Conservation (phyloP, 2,329 filamentous ascomycete species). For the Penicillium sclerotigenum region DNA sequence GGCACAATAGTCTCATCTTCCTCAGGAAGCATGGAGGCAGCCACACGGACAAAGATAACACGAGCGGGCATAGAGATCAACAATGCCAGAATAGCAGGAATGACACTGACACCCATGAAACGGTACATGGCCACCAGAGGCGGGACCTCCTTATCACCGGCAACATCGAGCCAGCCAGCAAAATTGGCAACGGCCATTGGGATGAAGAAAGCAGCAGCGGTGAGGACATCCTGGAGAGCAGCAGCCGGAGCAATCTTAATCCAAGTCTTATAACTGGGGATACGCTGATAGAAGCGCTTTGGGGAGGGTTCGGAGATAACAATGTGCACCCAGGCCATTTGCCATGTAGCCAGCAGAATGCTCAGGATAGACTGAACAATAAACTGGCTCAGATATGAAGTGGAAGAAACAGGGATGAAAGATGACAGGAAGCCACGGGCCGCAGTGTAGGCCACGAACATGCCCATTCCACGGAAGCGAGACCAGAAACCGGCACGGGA, state of each 20-base stretch:
- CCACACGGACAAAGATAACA: constrained; percentile 75
- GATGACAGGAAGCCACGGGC: constrained; percentile 46
- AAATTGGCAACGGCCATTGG: constrained; percentile 50
- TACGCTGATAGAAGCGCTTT: constrained; percentile 64
- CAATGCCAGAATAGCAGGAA: constrained; percentile 51
- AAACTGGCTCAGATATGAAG: constrained; percentile 43
- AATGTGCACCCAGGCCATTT: constrained; percentile 79
- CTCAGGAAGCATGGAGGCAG: constrained; percentile 79
- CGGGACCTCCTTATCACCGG: constrained; percentile 35
- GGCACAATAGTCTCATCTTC: constrained; percentile 80
- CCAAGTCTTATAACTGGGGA: constrained; percentile 65
- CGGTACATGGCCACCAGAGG: constrained; percentile 38
- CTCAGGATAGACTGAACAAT: constrained; percentile 57
- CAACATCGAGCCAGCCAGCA: constrained; percentile 36
- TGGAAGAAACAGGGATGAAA: constrained; percentile 30
- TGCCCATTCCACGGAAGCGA: constrained; percentile 65
- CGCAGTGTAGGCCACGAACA: constrained; percentile 50
- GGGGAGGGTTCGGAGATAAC: constrained; percentile 69
- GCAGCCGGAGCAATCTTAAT: constrained; percentile 68
- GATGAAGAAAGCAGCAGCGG: constrained; percentile 45
- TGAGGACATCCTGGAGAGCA: constrained; percentile 58
- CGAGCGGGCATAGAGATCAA: constrained; percentile 71
- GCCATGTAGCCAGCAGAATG: constrained; percentile 63
- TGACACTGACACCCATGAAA: constrained; percentile 32
- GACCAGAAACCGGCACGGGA: constrained; percentile 62